Evolutionary conservation across 1,284 basidiomycete genomes (phyloP).

Genomic region (Leucoagaricus sp.): DNA sequence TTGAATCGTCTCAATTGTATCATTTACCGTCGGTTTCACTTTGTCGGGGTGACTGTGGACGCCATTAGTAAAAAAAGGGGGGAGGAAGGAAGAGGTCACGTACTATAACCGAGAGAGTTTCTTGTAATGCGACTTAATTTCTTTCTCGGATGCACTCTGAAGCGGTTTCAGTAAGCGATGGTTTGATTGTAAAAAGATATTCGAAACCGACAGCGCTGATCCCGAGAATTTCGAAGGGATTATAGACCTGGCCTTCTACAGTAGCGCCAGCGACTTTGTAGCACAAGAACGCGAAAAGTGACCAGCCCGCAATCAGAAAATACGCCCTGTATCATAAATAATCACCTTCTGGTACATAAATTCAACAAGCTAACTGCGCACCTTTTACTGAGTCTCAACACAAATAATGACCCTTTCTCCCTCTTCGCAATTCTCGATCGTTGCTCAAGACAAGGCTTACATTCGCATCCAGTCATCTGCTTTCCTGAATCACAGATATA

Average conservation of each 20-base stretch:
- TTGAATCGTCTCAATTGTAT: conserved; percentile 90
- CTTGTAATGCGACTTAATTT: conserved; percentile 97
- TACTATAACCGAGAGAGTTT: conserved; percentile 90
- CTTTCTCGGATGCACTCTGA: conserved; percentile 77
- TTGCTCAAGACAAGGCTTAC: conserved; percentile 64
- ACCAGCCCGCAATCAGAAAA: conserved; percentile 77
- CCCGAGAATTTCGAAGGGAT: conserved; percentile 95
- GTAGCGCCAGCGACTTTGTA: conserved; percentile 66
- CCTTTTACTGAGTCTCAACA: conserved; percentile 46
- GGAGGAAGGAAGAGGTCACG: conserved; percentile 30
- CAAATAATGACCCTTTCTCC: conserved; percentile 46
- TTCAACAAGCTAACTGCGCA: conserved; percentile 25
- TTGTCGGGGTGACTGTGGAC: conserved; percentile 93
- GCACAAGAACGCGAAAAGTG: conserved; percentile 65
- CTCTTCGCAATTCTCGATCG: conserved; percentile 47
- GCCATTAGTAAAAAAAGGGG: conserved; percentile 2
- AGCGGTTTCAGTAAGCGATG: neutral
- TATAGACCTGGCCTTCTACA: conserved; percentile 76
- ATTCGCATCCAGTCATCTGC: conserved; percentile 56
- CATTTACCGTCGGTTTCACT: conserved; percentile 79
- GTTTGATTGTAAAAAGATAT: conserved; percentile 17
- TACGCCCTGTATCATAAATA: conserved; percentile 42
- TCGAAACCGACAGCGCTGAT: conserved; percentile 64
- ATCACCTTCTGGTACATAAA: conserved; percentile 3
- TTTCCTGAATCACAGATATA: conserved; percentile 28